These are phyloP conservation scores for Neofusicoccum cordaticola DNA, from an alignment of 2,329 filamentous ascomycete species.

Conservation along the genomic window DNA sequence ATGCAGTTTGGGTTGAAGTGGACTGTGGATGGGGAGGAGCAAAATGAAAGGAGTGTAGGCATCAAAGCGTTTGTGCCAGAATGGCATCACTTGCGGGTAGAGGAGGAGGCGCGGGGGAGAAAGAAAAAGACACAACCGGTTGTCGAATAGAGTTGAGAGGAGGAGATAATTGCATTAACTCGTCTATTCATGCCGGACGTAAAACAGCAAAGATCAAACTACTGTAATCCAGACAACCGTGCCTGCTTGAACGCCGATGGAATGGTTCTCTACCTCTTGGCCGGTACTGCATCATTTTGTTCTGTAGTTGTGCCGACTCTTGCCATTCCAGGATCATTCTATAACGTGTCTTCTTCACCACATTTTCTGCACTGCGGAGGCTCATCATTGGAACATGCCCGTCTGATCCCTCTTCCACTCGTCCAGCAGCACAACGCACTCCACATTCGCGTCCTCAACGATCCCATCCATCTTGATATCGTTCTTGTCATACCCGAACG, in stretches of 20 bases:
- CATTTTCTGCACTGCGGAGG: not conserved
- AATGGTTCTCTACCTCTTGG: not conserved
- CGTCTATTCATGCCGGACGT: not conserved
- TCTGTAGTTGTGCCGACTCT: not conserved
- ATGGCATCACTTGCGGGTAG: conserved; percentile 58
- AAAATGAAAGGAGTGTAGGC: conserved; percentile 26
- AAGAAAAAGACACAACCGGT: not conserved
- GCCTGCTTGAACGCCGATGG: not conserved
- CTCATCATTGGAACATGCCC: conserved; percentile 5
- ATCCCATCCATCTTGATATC: conserved; percentile 68
- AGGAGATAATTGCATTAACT: not conserved
- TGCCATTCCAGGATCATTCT: no score
- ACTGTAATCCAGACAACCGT: not conserved
- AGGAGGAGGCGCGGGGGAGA: conserved; percentile 25
- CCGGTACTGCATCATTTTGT: not conserved
- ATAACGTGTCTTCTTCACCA: no score
- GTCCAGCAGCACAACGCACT: conserved; percentile 56
- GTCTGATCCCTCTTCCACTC: conserved; percentile 51
- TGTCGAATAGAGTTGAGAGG: not conserved
- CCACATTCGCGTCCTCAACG: conserved; percentile 58
- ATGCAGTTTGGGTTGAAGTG: conserved; percentile 48
- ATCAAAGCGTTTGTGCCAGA: conserved; percentile 69
- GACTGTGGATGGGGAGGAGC: conserved; percentile 17
- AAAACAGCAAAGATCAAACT: not conserved
- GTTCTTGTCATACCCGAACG: conserved; percentile 64